Conservation (phyloP, 352 stramenopile species). For the Phytophthora nicotianae region DNA sequence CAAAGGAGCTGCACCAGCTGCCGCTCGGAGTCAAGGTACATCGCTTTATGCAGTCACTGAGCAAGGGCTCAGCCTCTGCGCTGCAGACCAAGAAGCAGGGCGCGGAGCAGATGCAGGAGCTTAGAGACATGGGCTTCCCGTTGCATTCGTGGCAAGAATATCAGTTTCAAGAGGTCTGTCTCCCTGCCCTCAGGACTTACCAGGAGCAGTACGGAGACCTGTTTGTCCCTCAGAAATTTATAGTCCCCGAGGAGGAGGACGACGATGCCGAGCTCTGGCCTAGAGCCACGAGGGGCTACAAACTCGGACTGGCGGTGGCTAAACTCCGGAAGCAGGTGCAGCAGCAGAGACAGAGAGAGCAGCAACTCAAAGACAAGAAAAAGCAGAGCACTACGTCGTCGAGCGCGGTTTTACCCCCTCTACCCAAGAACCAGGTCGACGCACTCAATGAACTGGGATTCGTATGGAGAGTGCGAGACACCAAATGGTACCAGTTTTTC, state of each 20-base stretch:
- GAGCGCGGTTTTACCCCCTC: constrained; percentile 21
- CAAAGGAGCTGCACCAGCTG: constrained; percentile 52
- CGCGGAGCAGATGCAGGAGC: constrained; percentile 39
- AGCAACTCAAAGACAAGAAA: constrained; percentile 27
- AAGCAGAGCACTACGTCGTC: background rate
- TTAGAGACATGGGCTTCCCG: constrained; percentile 63
- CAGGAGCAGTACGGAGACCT: constrained; percentile 81
- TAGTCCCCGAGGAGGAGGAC: constrained; percentile 61
- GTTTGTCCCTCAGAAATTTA: constrained; percentile 93
- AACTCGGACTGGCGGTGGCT: constrained; percentile 88
- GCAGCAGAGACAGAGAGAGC: constrained; percentile 29
- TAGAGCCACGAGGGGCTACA: constrained; percentile 77
- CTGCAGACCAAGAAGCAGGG: constrained; percentile 34
- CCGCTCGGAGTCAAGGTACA: constrained; percentile 65
- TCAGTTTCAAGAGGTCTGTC: constrained; percentile 58
- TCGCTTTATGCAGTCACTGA: constrained; percentile 49
- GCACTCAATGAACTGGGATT: constrained; percentile 92
- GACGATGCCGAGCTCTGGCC: constrained; percentile 56
- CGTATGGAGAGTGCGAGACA: constrained; percentile 87
- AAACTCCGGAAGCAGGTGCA: constrained; percentile 80
- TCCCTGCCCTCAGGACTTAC: constrained; percentile 85
- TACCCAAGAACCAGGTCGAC: constrained; percentile 66
- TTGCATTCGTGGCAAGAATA: constrained; percentile 65
- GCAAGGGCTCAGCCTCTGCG: constrained; percentile 23
- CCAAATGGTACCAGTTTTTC: constrained; percentile 77